phyloP scores from a whole-genome alignment of 2,329 filamentous ascomycete genomes.

The Ophiostoma quercus region DNA sequence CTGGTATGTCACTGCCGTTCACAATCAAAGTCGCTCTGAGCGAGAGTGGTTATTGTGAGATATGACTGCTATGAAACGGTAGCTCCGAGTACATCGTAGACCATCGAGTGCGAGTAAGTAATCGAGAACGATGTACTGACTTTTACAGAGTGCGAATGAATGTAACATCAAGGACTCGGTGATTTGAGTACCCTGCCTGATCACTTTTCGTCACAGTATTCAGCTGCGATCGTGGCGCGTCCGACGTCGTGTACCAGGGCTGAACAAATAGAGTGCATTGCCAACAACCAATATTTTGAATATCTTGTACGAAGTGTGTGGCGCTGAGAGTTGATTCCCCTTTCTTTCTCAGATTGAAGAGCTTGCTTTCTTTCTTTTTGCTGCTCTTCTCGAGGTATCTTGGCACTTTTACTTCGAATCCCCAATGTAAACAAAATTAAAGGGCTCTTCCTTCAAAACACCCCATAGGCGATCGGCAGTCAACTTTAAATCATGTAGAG shows the following conservation, averaged over 20 bases:
- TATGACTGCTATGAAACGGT: background rate
- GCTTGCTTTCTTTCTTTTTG: background rate
- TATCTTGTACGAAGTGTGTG: background rate
- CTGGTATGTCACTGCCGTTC: conserved; percentile 11
- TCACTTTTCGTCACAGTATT: background rate
- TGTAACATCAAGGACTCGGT: too few relatives aligned
- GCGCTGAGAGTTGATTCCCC: background rate
- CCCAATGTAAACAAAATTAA: conserved; percentile 9
- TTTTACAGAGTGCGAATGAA: too few relatives aligned
- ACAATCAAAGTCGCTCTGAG: background rate
- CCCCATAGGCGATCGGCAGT: conserved; percentile 7
- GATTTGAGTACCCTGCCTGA: background rate
- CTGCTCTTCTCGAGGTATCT: background rate
- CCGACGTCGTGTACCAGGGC: background rate
- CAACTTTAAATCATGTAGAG: conserved; percentile 3
- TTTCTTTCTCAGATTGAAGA: background rate
- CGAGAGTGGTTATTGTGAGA: conserved; percentile 2
- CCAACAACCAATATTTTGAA: background rate
- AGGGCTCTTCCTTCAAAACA: background rate
- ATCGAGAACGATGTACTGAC: too few relatives aligned
- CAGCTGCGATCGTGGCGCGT: background rate
- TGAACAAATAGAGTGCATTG: background rate
- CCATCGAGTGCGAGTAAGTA: background rate
- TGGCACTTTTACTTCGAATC: background rate
- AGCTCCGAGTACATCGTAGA: background rate